phyloP scores from a whole-genome alignment of 2,329 filamentous ascomycete genomes.

The Rhexocercosporidium sp. region DNA sequence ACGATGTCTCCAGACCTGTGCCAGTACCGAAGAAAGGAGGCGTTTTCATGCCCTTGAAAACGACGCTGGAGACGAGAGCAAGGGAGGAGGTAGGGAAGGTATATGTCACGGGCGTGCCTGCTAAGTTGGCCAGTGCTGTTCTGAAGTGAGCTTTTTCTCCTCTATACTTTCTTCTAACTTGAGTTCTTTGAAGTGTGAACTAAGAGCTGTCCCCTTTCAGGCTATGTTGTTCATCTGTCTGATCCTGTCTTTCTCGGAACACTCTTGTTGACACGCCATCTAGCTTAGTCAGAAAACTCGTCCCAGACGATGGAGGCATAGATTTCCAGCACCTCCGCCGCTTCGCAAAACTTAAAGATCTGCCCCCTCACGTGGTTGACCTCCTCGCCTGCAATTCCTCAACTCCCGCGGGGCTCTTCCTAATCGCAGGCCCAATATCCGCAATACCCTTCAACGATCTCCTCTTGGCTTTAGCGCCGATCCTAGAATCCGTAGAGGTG shows the following conservation, averaged over 20 bases:
- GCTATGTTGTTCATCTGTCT: background rate
- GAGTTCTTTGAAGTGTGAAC: background rate
- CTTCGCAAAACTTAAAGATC: conserved; percentile 73
- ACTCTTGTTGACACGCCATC: conserved; percentile 42
- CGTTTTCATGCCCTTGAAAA: conserved; percentile 65
- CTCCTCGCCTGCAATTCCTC: background rate
- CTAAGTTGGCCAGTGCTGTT: conserved; percentile 72
- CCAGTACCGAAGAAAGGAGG: conserved; percentile 6
- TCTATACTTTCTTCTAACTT: background rate
- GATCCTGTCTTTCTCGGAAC: background rate
- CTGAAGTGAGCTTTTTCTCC: conserved; percentile 63
- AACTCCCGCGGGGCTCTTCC: conserved; percentile 41
- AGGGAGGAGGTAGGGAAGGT: conserved; percentile 64
- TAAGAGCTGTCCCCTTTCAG: too few relatives aligned
- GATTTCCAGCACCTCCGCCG: conserved; percentile 75
- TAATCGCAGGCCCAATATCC: conserved; percentile 56
- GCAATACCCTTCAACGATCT: conserved; percentile 61
- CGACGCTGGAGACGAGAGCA: conserved; percentile 65
- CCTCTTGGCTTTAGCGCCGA: conserved; percentile 49
- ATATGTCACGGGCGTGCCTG: conserved; percentile 74
- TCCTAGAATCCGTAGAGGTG: conserved; percentile 54
- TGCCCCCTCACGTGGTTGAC: conserved; percentile 55
- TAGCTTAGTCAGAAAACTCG: conserved; percentile 62
- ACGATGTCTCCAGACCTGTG: background rate
- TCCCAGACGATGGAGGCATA: conserved; percentile 66